phyloP scores from a whole-genome alignment of 1,284 basidiomycete genomes.

The Gymnopus androsaceus region DNA sequence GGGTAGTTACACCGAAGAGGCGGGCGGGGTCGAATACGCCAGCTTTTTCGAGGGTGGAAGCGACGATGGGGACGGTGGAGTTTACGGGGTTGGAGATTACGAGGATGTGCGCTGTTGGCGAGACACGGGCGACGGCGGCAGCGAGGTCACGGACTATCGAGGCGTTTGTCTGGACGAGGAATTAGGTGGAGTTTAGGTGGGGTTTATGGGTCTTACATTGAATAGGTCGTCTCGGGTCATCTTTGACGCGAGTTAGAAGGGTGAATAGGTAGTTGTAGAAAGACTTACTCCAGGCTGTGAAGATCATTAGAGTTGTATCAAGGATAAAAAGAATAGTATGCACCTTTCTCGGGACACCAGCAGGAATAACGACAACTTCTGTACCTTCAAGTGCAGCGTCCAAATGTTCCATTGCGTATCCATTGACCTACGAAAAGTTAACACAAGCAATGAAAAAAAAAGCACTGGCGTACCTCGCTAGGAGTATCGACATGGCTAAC shows the following conservation, averaged over 20 bases:
- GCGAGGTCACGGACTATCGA: conserved; percentile 97
- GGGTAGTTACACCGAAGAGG: conserved; percentile 90
- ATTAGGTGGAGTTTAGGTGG: background rate
- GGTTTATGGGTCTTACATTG: conserved; percentile 65
- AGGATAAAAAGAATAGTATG: conserved; percentile 22
- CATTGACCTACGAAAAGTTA: conserved; percentile 58
- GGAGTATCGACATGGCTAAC: conserved; percentile 92
- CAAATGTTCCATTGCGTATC: conserved; percentile 83
- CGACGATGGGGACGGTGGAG: conserved; percentile 97
- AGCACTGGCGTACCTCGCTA: conserved; percentile 64
- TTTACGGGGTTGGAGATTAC: conserved; percentile 98
- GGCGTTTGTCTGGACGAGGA: conserved; percentile 73
- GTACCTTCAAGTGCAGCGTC: conserved; percentile 84
- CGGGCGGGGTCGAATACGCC: conserved; percentile 89
- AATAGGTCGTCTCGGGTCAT: conserved; percentile 99
- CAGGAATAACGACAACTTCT: conserved; percentile 95
- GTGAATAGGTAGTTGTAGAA: conserved; percentile 1
- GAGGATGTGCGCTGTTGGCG: conserved; percentile 89
- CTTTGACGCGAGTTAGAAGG: conserved; percentile 41
- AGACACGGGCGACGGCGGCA: conserved; percentile 80
- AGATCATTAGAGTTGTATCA: conserved; percentile 27
- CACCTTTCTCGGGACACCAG: conserved; percentile 95
- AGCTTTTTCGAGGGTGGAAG: conserved; percentile 89
- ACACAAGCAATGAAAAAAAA: conserved; percentile 13
- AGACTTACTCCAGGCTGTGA: conserved; percentile 71